Evolutionary conservation across 768 basidiomycete genomes (phyloP), one percentile per base, ranked within the genome.

Genomic region (Leccinum ochraceum): DNA sequence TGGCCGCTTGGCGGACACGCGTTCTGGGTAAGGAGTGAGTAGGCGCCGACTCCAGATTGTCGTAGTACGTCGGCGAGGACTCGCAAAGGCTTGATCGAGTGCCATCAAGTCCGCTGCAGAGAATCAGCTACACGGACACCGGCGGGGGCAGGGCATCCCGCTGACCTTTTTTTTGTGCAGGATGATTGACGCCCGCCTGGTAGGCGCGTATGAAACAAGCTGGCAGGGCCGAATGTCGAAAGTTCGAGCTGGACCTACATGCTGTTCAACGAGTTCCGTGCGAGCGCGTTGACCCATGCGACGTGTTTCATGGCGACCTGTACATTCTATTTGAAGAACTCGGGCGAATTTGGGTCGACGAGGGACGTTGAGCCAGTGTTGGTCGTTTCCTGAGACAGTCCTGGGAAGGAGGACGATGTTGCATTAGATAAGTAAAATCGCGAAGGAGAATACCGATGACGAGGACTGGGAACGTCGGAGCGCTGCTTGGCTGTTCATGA

Each of bases 291-390:
- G 1, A 88, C 71, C 13, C 80, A 71, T 2, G 77, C 62, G 30
- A 86, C 77, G n/a, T 84, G 81, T 42, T 81, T 79, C 57, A 80
- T 78, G 0, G 80, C 75, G 14, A 80, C 56, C 44, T 78, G 79
- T 1, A 86, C 61, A 67, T 85, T 86, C 54, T 83, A 81, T 62
- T 84, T 85, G 77, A 90, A 86, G 17, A 78, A 58, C 28, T 83
- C 84, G 16, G 84, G 82, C 22, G 86, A 84, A 60, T 83, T 88
- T 17, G 80, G 81, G 60, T 88, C 86, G 6, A 58, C 60, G 53
- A 75, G 70, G 34, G 34, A 13, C 1, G 66, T 61, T 9, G 62
- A 58, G 3, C 57, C 22, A 2, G 58, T 54, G 16, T 49, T 39
- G 7, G 57, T 60, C 28, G 69, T 67, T 14, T 70, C 71, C 59